Conservation (phyloP, 768 basidiomycete species). For the Dendrothele bispora region DNA sequence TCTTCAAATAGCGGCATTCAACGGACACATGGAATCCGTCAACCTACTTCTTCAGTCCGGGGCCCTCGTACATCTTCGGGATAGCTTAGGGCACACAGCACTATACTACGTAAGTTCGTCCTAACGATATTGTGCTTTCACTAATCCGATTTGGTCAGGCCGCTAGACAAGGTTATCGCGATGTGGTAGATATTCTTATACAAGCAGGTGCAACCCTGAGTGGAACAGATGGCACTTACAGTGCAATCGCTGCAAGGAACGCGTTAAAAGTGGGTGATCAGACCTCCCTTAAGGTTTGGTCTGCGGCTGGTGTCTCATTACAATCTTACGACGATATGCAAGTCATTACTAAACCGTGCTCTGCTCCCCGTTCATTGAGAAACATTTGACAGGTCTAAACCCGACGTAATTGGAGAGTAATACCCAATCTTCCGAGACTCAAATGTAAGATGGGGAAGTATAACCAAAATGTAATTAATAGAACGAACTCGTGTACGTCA, state of each 20-base stretch:
- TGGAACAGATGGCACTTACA: conserved; percentile 66
- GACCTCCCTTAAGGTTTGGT: neutral
- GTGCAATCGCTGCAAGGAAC: conserved; percentile 35
- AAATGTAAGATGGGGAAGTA: too few species aligned
- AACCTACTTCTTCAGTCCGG: conserved; percentile 64
- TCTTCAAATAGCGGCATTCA: conserved; percentile 75
- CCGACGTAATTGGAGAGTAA: too few species aligned
- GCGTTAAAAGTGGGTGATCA: conserved; percentile 1
- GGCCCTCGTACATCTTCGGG: conserved; percentile 81
- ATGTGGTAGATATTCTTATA: conserved; percentile 61
- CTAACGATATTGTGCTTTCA: neutral
- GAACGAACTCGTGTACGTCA: too few species aligned
- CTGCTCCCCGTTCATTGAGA: too few species aligned
- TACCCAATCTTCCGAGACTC: too few species aligned
- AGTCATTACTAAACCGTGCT: too few species aligned
- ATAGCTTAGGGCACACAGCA: conserved; percentile 78
- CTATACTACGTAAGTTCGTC: conserved; percentile 75
- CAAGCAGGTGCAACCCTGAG: conserved; percentile 76
- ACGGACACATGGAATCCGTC: conserved; percentile 50
- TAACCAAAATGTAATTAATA: too few species aligned
- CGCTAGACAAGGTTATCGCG: conserved; percentile 66
- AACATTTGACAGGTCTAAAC: too few species aligned
- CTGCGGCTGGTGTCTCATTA: conserved; percentile 1
- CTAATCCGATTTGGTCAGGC: conserved; percentile 44
- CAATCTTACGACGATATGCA: too few species aligned